Evolutionary conservation across 306 rosid species (phyloP), one percentile per base, ranked within the genome.

Genomic region (Purshia tridentata): DNA sequence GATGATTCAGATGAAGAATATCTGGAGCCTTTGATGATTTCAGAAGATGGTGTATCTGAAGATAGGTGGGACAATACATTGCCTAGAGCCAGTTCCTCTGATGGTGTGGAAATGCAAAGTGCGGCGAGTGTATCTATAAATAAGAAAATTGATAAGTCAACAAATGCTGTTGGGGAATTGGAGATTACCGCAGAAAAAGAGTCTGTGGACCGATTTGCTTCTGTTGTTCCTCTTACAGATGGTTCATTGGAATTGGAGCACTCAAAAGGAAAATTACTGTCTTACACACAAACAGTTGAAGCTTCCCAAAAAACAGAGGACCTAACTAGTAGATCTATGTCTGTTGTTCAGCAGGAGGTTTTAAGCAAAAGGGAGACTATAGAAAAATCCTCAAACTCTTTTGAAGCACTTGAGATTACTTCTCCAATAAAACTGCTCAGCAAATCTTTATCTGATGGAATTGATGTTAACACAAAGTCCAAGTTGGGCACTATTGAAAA

Each of bases 1-100:
- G 88, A 94, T 78, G 99, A 92, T 86, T 95, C 99, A 64, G 99
- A 95, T 80, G 99, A 95, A 57, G 99, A 95, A 78, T 88, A 82
- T 86, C 88, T 88, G 8, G 98, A 91, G 81, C 97, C 97, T 20
- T 80, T 86, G 73, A 87, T 86, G 93, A 89, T 88, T 71, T 74
- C 77, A 35, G 77, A 80, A 81, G 76, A 79, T 74, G 89, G 86
- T 73, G 65, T 80, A 78, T 49, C 77, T 52, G 82, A 76, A 69
- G 79, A 77, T 55, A 57, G 74, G 51, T 48, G 50, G 77, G 52
- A 19, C 41, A 67, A 55, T 53, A 16, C 41, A 37, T 58, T 40
- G 65, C 78, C 74, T 49, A 65, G 55, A 68, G 76, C 78, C 68
- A 73, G 61, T 72, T 65, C 73, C 72, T 77, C 53, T 48, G 69